A percentile compares a stretch with the other conserved stretches of the same genome.
Conservation (phyloP, 805 yeast genomes). For the Candida silvatica region DNA sequence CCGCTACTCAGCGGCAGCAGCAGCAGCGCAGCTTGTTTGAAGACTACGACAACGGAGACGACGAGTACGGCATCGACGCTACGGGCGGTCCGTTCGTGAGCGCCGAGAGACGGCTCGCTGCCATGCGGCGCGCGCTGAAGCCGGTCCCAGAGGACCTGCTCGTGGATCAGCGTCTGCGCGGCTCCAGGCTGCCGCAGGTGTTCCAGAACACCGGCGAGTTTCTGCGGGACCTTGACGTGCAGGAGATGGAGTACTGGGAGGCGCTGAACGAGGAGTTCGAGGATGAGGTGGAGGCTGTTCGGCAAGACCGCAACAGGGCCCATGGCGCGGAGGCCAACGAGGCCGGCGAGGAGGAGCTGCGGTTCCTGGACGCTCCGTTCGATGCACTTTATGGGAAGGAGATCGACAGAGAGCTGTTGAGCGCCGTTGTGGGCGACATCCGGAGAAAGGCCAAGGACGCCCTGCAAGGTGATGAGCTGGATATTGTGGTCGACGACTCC, state of each 20-base stretch:
- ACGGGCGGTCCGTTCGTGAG: slow-evolving; percentile 4
- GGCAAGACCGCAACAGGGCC: slow-evolving; percentile 6
- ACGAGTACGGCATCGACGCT: background rate
- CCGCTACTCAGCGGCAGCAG: too few species aligned
- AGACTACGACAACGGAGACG: background rate
- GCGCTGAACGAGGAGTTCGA: slow-evolving; percentile 25
- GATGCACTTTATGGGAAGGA: slow-evolving; percentile 12
- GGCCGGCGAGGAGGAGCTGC: slow-evolving; percentile 2
- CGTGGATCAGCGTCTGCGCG: slow-evolving; percentile 12
- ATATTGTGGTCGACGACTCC: too few species aligned
- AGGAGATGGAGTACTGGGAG: slow-evolving; percentile 25
- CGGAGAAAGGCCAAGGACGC: slow-evolving; percentile 6
- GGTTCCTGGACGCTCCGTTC: slow-evolving; percentile 15
- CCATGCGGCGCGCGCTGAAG: slow-evolving; percentile 20
- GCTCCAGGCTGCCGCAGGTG: slow-evolving; percentile 17
- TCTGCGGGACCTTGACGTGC: slow-evolving; percentile 17
- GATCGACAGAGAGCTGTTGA: slow-evolving; percentile 11
- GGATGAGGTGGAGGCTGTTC: slow-evolving; percentile 13
- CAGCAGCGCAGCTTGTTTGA: too few species aligned
- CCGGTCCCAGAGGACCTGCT: slow-evolving; percentile 19
- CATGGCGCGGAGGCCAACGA: background rate
- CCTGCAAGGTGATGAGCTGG: background rate
- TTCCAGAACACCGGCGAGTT: slow-evolving; percentile 22
- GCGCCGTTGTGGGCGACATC: slow-evolving; percentile 7
- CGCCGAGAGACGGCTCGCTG: slow-evolving; percentile 16